These are phyloP conservation scores for Cryptosporidium muris DNA, from an alignment of 169 alveolate species.

Conservation along the genomic window DNA sequence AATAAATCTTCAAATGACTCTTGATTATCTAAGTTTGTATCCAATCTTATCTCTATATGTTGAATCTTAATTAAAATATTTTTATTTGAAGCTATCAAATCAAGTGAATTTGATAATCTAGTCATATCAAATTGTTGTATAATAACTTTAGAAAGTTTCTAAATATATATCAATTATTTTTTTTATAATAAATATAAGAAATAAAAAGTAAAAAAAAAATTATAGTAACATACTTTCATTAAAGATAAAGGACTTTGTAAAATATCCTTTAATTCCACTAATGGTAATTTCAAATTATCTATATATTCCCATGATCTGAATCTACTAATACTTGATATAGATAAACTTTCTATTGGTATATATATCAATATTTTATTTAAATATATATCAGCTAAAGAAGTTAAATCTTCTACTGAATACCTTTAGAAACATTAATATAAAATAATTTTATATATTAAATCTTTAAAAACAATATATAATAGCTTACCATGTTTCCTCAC, in stretches of 20 bases:
- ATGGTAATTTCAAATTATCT: conserved; percentile 37
- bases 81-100: neutral
- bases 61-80: too few species aligned
- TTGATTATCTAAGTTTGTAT: too few species aligned
- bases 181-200: neutral
- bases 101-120: neutral
- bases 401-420: conserved; percentile 47
- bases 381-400: conserved; percentile 11
- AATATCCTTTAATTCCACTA: conserved; percentile 7
- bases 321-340: conserved; percentile 16
- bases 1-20: too few species aligned
- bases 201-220: neutral
- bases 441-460: neutral
- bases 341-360: conserved; percentile 22
- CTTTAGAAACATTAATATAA: neutral
- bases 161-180: neutral
- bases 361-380: conserved; percentile 10
- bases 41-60: too few species aligned
- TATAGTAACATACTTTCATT: conserved; percentile 6
- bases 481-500: conserved; percentile 67
- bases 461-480: neutral
- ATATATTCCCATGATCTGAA: conserved; percentile 26
- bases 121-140: neutral
- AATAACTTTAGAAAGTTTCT: conserved; percentile 19
- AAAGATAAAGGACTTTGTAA: conserved; percentile 4